Evolutionary conservation across 345 rosid species (phyloP), one percentile per base, ranked within the genome.

Genomic region (Luvunga scandens): DNA sequence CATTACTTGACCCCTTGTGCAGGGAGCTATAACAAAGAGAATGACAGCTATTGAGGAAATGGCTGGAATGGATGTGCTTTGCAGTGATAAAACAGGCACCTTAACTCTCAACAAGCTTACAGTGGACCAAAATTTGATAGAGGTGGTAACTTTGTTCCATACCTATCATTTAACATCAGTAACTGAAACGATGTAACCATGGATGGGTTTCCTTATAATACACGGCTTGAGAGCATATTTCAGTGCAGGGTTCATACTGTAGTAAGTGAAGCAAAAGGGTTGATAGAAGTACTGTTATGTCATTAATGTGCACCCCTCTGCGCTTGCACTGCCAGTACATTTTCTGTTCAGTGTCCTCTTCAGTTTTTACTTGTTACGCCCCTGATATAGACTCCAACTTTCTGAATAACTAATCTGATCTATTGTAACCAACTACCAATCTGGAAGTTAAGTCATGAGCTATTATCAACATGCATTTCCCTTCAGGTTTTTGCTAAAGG

Each of bases 21-120:
- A 92, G 94, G 98, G 98, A 56, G 98, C 95, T 71, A 93, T 93
- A 77, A 95, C 97, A 60, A 95, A 93, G 86, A 89, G 98, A 77
- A 95, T 95, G 98, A 91, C 98, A 48, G 97, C 98, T 21, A 95
- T 95, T 60, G 98, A 93, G 84, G 98, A 95, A 87, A 95, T 95
- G 98, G 96, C 97, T 4, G 98, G 98, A 28, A 94, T 94, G 98
- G 98, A 94, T 89, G 97, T 94, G 80, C 81, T 94, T 25, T 94
- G 98, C 80, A 93, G 98, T 82, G 98, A 95, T 83, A 95, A 94
- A 87, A 94, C 97, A 0, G 95, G 98, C 80, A 94, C 98, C 79
- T 84, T 90, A 62, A 94, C 98, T 27, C 95, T 93, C 19, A 94
- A 94, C 90, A 94, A 94, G 84, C 94, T 94, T 28, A 88, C 98